Conservation (phyloP, 164 flowering plant species). For the Macadamia tetraphylla region DNA sequence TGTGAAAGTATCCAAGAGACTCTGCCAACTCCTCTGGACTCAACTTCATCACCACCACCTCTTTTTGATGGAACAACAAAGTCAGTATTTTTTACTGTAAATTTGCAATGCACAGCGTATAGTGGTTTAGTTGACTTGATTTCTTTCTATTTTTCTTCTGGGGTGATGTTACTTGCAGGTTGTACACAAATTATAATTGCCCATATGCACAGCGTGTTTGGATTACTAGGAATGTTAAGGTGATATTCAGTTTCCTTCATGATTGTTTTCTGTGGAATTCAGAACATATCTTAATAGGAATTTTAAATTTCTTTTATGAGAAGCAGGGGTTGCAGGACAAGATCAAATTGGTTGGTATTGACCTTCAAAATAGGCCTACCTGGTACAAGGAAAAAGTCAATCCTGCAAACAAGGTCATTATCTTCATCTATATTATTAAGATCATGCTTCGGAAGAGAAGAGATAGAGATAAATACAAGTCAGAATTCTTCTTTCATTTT, state of each 20-base stretch:
- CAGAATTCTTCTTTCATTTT: too few relatives aligned
- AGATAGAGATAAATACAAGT: too few relatives aligned
- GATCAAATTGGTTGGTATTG: slow-evolving; percentile 51
- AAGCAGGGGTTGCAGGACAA: slow-evolving; percentile 58
- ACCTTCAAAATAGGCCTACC: slow-evolving; percentile 54
- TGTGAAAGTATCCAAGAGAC: slow-evolving; percentile 15
- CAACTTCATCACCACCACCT: slow-evolving; percentile 53
- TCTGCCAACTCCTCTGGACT: slow-evolving; percentile 51
- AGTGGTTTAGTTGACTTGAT: too few relatives aligned
- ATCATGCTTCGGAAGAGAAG: too few relatives aligned
- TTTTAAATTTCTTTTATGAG: neutral
- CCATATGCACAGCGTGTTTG: slow-evolving; percentile 67
- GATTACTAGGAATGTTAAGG: slow-evolving; percentile 55
- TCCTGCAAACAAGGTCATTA: slow-evolving; percentile 49
- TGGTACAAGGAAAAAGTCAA: slow-evolving; percentile 78
- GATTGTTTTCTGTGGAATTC: neutral
- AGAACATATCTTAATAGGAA: neutral
- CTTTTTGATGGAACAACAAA: slow-evolving; percentile 65
- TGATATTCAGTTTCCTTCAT: slow-evolving; percentile 1
- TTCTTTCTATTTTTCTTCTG: too few relatives aligned
- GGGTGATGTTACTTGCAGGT: slow-evolving; percentile 23
- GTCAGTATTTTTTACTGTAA: slow-evolving; percentile 10
- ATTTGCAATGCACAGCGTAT: neutral
- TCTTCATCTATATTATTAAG: neutral
- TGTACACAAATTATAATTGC: slow-evolving; percentile 53